A percentile compares a stretch with the other conserved stretches of the same genome.
These are phyloP conservation scores for Gastrodia elata DNA, from an alignment of 106 monocot species.

Conservation along the genomic window DNA sequence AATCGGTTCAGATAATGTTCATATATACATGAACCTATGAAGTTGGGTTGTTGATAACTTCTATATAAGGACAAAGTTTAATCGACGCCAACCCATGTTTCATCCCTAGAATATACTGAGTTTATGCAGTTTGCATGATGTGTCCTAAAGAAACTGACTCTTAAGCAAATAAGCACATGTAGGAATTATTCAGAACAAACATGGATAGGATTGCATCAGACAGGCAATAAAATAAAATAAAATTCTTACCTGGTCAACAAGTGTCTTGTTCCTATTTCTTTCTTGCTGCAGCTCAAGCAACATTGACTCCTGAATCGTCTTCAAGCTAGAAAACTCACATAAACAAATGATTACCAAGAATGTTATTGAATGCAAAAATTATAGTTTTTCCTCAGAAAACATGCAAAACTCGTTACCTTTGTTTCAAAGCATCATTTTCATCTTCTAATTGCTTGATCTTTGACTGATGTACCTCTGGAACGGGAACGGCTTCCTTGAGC, in stretches of 20 bases:
- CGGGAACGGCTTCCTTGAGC: conserved; percentile 6
- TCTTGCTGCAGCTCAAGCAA: conserved; percentile 25
- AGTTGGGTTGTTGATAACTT: not conserved
- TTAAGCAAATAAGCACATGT: not conserved
- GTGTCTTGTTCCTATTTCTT: conserved; percentile 27
- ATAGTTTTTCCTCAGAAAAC: not conserved
- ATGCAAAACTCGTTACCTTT: conserved; percentile 18
- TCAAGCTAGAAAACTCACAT: conserved; percentile 18
- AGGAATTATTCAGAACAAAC: not conserved
- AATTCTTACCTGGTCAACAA: conserved; percentile 37
- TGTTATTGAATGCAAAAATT: not conserved
- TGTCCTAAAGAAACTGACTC: not conserved
- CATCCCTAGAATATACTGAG: not conserved
- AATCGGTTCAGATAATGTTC: not conserved
- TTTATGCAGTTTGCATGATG: not conserved
- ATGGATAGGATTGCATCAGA: not conserved
- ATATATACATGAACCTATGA: not conserved
- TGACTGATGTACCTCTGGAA: not conserved
- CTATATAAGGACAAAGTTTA: not conserved
- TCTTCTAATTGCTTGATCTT: conserved; percentile 29
- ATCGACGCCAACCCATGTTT: not conserved
- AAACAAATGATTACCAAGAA: not conserved
- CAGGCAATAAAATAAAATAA: not conserved
- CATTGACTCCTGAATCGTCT: conserved; percentile 22
- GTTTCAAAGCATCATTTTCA: conserved; percentile 37